Base-by-base conservation (phyloP, 2,329 filamentous ascomycete species). In the Blastomyces silverae region DNA sequence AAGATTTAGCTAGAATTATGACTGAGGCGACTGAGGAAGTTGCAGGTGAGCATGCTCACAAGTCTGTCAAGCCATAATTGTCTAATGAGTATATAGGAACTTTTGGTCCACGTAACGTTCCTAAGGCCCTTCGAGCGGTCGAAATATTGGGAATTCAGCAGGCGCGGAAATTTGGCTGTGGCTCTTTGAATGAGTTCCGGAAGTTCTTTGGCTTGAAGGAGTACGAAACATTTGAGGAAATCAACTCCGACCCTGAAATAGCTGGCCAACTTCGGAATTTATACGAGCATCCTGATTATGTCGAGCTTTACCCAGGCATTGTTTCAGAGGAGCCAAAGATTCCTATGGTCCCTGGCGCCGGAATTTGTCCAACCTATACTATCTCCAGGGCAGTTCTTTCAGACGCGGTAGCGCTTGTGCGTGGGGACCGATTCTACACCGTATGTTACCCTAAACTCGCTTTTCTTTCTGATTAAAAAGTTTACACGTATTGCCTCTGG, bases 141-240 rank as follows among this genome's bases (percentile, higher is more conserved):
- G 91, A 94, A 75, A 89, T 92, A 53, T 78, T 93, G 3, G 90
- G 90, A 42, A 93, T 94, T 62, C 81, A 90, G 52, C 89, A 91
- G 66, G 87, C 88, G 6, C 82, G 91, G 37, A 83, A 85, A 67
- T 94, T 91, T 90, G 66, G 64, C 52, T 64, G 64, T n/a, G 65
- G 55, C 20, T 76, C 76, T 17, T 67, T 79, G 64, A 79, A 79
- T 62, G 86, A 88, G 71, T 87, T 88, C 75, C 80, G 87, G 8
- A 79, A 83, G 64, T 87, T 87, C 72, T 87, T 88, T 70, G 81
- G 82, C 1, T 78, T 89, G 50, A 80, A 83, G 71, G 79, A 79
- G 25, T 82, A 88, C 71, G 74, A 80, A 34, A 82, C 74, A 0
- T 88, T 88, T 70, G 79, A 79, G 62, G 83, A 86, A 55, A 85